These are phyloP conservation scores for Phialophora expanda DNA, from an alignment of 2,329 filamentous ascomycete species.

Conservation along the genomic window DNA sequence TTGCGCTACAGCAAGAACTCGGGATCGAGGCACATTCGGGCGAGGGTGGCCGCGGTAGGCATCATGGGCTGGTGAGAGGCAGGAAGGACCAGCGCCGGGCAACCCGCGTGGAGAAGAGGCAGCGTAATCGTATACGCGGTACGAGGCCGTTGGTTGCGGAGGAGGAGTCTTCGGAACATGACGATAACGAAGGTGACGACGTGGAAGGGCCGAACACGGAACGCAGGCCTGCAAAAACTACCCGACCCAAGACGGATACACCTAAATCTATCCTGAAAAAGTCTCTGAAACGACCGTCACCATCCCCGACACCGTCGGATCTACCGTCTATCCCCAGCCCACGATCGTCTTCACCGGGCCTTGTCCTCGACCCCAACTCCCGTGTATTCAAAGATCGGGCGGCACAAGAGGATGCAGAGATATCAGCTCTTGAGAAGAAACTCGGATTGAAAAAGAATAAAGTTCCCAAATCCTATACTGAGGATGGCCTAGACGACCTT, in stretches of 20 bases:
- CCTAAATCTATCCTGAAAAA: constrained; percentile 49
- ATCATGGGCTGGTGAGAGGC: constrained; percentile 36
- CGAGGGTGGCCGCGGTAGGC: constrained; percentile 25
- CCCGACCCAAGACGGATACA: constrained; percentile 35
- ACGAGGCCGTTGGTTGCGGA: constrained; percentile 32
- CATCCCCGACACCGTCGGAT: constrained; percentile 22
- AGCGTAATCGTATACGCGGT: constrained; percentile 26
- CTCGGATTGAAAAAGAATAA: constrained; percentile 80
- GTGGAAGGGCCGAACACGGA: background rate
- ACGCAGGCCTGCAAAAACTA: background rate
- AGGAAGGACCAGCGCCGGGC: constrained; percentile 72
- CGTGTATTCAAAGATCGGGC: constrained; percentile 65
- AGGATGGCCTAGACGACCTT: constrained; percentile 83
- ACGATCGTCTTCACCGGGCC: constrained; percentile 37
- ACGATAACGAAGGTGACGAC: constrained; percentile 41
- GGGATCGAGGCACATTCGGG: constrained; percentile 41
- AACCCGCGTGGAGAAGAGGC: constrained; percentile 67
- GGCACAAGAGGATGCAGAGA: constrained; percentile 83
- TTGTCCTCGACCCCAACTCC: constrained; percentile 42
- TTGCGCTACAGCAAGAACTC: constrained; percentile 36
- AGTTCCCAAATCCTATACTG: constrained; percentile 72
- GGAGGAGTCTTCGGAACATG: constrained; percentile 41
- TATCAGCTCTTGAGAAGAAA: constrained; percentile 83
- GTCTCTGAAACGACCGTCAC: constrained; percentile 19
- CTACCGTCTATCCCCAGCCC: constrained; percentile 20